A percentile compares a stretch with the other conserved stretches of the same genome.
Evolutionary conservation across 768 basidiomycete genomes (phyloP).

Genomic region (Hirschioporus abietinus): DNA sequence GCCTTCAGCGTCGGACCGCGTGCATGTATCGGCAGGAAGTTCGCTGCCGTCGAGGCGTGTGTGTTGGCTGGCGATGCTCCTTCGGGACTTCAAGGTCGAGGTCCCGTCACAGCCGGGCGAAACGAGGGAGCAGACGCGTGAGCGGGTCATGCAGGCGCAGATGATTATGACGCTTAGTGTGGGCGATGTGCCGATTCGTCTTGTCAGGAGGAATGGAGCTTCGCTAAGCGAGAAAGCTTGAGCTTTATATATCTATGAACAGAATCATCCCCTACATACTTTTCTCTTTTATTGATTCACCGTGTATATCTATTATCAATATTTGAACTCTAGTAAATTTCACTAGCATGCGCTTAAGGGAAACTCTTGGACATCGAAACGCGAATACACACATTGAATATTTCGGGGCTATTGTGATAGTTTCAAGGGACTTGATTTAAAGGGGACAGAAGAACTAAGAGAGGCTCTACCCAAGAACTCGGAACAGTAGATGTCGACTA

Average conservation of each 20-base stretch:
- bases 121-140: slow-evolving; percentile 19
- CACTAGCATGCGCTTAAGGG: too few relatives aligned
- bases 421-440: too few relatives aligned
- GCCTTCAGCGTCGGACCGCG: slow-evolving; percentile 25
- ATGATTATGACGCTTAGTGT: slow-evolving; percentile 16
- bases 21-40: slow-evolving; percentile 27
- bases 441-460: too few relatives aligned
- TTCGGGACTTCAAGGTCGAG: slow-evolving; percentile 27
- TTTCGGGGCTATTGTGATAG: too few relatives aligned
- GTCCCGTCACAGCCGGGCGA: slow-evolving; percentile 18
- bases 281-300: too few relatives aligned
- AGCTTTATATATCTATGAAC: neutral
- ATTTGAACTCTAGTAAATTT: too few relatives aligned
- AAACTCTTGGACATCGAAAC: too few relatives aligned
- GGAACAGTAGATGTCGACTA: too few relatives aligned
- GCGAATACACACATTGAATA: too few relatives aligned
- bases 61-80: slow-evolving; percentile 20
- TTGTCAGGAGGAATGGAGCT: slow-evolving; percentile 11
- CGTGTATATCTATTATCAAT: too few relatives aligned
- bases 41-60: slow-evolving; percentile 23
- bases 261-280: too few relatives aligned
- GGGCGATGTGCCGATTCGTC: slow-evolving; percentile 14
- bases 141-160: slow-evolving; percentile 17
- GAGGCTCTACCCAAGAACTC: too few relatives aligned
- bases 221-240: neutral